These are phyloP conservation scores for Plenodomus tracheiphilus DNA, from an alignment of 2,329 filamentous ascomycete species.

Conservation along the genomic window DNA sequence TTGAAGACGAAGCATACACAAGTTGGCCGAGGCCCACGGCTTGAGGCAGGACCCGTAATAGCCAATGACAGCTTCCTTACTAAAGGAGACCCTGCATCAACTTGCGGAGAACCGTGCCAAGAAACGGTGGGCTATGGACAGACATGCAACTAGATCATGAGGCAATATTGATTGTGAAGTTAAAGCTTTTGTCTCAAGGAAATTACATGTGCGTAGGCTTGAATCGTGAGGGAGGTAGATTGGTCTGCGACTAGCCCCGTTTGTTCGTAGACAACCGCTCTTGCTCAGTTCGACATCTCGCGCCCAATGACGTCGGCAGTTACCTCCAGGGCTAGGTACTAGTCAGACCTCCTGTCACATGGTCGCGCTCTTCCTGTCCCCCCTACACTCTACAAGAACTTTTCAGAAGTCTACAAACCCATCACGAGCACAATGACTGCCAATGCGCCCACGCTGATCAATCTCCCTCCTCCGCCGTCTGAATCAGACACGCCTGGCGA, in stretches of 20 bases:
- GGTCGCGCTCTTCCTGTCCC: background rate
- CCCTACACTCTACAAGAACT: background rate
- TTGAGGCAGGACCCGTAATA: background rate
- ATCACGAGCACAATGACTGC: constrained; percentile 29
- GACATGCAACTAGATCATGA: background rate
- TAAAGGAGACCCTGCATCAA: background rate
- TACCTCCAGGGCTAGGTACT: too few relatives aligned
- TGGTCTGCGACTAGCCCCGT: background rate
- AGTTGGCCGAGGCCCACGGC: too few relatives aligned
- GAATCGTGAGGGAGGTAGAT: background rate
- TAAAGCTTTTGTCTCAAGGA: too few relatives aligned
- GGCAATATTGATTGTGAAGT: background rate
- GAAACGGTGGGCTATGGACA: background rate
- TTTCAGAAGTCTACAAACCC: background rate
- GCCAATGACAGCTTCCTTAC: background rate
- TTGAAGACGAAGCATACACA: too few relatives aligned
- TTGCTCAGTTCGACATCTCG: background rate
- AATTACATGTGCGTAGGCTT: too few relatives aligned
- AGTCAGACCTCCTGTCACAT: background rate
- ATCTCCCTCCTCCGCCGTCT: constrained; percentile 79
- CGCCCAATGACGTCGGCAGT: background rate
- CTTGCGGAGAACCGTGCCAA: background rate
- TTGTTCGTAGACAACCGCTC: background rate
- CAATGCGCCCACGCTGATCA: constrained; percentile 71
- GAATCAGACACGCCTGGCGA: constrained; percentile 86